A percentile compares a stretch with the other conserved stretches of the same genome.
Conservation (phyloP, 2,329 filamentous ascomycete genomes). For the Nannizzia gypsea region DNA sequence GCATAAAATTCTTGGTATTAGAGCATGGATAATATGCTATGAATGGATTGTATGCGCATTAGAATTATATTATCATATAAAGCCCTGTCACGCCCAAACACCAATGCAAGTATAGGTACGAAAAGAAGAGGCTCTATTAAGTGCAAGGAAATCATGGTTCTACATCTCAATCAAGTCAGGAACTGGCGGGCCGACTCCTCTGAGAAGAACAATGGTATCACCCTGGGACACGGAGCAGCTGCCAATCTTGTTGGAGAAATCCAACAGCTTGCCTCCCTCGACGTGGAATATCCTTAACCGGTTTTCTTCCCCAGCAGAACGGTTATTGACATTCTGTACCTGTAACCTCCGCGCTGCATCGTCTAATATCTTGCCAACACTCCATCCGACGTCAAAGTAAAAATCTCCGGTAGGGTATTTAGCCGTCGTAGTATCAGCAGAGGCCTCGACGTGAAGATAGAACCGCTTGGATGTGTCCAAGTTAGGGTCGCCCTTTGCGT, state of each 20-base stretch:
- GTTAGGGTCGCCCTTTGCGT: slow-evolving; percentile 80
- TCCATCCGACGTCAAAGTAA: slow-evolving; percentile 76
- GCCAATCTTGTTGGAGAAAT: slow-evolving; percentile 79
- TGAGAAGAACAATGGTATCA: slow-evolving; percentile 77
- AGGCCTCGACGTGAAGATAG: slow-evolving; percentile 82
- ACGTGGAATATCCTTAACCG: slow-evolving; percentile 85
- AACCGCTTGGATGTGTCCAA: slow-evolving; percentile 71
- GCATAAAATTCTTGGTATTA: not conserved
- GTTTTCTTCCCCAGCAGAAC: slow-evolving; percentile 45
- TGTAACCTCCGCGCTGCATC: slow-evolving; percentile 33
- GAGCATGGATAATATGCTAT: not conserved
- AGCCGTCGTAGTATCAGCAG: slow-evolving; percentile 68
- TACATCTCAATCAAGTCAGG: slow-evolving; percentile 56
- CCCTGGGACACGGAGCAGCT: slow-evolving; percentile 56
- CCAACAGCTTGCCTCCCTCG: slow-evolving; percentile 72
- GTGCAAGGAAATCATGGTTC: not conserved
- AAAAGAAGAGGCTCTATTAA: not conserved
- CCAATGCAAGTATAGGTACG: not conserved
- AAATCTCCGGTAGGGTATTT: slow-evolving; percentile 75
- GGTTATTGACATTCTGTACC: slow-evolving; percentile 38
- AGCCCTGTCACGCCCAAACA: not conserved
- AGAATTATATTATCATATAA: not conserved
- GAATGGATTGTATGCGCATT: not conserved
- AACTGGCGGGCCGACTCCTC: slow-evolving; percentile 68
- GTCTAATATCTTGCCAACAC: slow-evolving; percentile 55